phyloP scores from a whole-genome alignment of 805 yeast species.

The Candida dajiaensis region DNA sequence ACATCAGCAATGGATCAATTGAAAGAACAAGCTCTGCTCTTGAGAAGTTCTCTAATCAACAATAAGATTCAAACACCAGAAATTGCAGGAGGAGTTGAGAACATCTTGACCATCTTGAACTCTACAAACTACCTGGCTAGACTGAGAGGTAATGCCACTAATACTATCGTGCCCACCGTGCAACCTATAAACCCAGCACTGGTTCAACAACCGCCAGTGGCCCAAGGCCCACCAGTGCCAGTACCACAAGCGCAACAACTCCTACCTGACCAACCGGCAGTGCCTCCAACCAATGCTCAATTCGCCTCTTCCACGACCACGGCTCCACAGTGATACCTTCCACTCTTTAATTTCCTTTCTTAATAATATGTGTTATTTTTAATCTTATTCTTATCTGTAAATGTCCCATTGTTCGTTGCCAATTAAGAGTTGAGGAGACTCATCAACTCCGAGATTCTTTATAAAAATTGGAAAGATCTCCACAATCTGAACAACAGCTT shows the following conservation, averaged over 20 bases:
- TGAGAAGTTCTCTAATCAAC: slow-evolving; percentile 39
- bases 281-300: not conserved
- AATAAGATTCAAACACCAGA: slow-evolving; percentile 25
- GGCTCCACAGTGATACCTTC: not conserved
- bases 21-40: slow-evolving; percentile 48
- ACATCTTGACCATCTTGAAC: slow-evolving; percentile 12
- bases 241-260: slow-evolving; percentile 3
- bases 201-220: slow-evolving; percentile 16
- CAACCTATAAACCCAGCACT: slow-evolving; percentile 25
- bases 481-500: not conserved
- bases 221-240: slow-evolving; percentile 3
- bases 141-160: slow-evolving; percentile 23
- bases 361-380: not conserved
- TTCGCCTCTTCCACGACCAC: not conserved
- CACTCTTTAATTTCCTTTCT: not conserved
- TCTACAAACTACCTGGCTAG: slow-evolving; percentile 22
- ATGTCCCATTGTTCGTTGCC: too few relatives aligned
- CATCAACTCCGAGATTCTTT: not conserved
- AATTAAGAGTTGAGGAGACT: too few relatives aligned
- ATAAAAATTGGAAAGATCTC: not conserved
- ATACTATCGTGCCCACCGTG: slow-evolving; percentile 22
- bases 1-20: slow-evolving; percentile 51
- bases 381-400: not conserved
- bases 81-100: slow-evolving; percentile 39
- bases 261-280: not conserved